Evolutionary conservation across 2,329 filamentous ascomycete genomes (phyloP), one percentile per base, ranked within the genome.

Genomic region (Penicillium sp.): DNA sequence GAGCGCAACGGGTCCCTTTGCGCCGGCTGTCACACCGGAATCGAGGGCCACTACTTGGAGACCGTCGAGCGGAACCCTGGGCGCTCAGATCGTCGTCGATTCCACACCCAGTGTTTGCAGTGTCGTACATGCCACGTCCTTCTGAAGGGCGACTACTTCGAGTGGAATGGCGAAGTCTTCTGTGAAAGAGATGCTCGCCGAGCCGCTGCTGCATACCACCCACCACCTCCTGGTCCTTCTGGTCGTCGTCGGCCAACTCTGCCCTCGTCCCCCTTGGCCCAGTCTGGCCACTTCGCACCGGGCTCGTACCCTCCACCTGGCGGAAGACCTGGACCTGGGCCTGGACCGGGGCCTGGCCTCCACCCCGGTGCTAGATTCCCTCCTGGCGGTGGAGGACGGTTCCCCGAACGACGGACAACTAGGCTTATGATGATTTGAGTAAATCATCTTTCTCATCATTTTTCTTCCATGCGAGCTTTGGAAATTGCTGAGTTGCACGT

Each of bases 11-110:
- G 89, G 49, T 96, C 90, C 45, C 78, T 97, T 1, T 99, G 94
- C 71, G 83, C 84, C 16, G 82, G 82, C 31, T 99, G 94, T 72
- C 83, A 89, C 61, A 79, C 80, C 11, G 94, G 94, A 14, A 97
- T 99, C 63, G 94, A 99, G 74, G 94, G 94, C 0, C 88, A 92
- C 64, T 99, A 96, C 67, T 80, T 97, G 37, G 92, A 96, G 71
- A 95, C 94, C 31, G 89, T 76, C n/a, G 76, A 76, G 50, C 65
- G 66, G 16, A 69, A 66, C 14, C 69, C 64, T 3, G 71, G 69
- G 5, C 67, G 69, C 16, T 64, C 54, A 3, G 68, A 69, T 35
- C 64, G 81, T 34, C 82, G 85, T 65, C 97, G 97, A 72, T 94
- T 92, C 74, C 94, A 99, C 72, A 85, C 90, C 0, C 80, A 84